Conservation (phyloP, 352 stramenopile genomes). For the Phytophthora sp. region DNA sequence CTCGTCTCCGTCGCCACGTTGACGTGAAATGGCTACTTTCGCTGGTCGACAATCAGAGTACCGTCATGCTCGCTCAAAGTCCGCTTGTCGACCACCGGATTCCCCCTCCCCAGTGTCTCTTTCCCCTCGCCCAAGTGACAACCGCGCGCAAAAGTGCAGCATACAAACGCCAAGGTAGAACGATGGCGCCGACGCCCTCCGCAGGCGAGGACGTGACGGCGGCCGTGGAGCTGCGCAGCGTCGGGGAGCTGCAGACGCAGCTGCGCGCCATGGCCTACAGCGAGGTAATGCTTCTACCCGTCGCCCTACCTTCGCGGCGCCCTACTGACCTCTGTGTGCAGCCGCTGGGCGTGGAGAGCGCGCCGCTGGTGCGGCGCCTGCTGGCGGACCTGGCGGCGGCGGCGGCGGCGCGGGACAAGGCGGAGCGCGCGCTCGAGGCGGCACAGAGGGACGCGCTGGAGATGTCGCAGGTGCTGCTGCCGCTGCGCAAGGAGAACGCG, state of each 20-base stretch:
- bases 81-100: neutral
- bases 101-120: neutral
- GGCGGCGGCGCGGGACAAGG: constrained; percentile 34
- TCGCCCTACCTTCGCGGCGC: neutral
- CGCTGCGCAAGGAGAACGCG: constrained; percentile 81
- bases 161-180: neutral
- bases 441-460: constrained; percentile 65
- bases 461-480: constrained; percentile 69
- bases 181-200: constrained; percentile 40
- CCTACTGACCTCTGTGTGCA: constrained; percentile 11
- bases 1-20: no score
- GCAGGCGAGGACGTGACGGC: constrained; percentile 42
- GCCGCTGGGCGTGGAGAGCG: constrained; percentile 68
- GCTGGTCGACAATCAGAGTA: no score
- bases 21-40: no score
- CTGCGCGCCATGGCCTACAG: constrained; percentile 65
- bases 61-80: neutral
- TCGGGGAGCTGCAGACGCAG: constrained; percentile 61
- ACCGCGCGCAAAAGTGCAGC: neutral
- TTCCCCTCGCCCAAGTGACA: neutral
- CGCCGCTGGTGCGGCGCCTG: constrained; percentile 59
- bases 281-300: constrained; percentile 39
- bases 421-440: constrained; percentile 57
- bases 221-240: constrained; percentile 50
- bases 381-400: constrained; percentile 54